Evolutionary conservation across 345 rosid genomes (phyloP), one percentile per base, ranked within the genome.

Genomic region (Xanthoceras sorbifolium): DNA sequence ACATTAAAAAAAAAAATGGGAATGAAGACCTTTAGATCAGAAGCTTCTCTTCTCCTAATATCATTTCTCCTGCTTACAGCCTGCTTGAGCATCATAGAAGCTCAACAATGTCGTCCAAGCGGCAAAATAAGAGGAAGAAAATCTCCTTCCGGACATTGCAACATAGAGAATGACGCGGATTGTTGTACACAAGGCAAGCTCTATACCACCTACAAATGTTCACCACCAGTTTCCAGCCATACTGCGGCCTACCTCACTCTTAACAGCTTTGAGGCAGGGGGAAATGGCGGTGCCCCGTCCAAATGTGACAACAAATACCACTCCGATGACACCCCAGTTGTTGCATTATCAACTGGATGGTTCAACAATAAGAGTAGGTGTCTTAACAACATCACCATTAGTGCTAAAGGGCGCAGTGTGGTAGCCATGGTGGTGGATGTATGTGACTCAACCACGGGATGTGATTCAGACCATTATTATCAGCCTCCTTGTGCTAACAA

Each of bases 331-430:
- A 42, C 29, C 11, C 79, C 70, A 0, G 69, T 81, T 6, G 80
- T 81, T 11, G 84, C 82, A 31, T 69, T 84, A 31, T 78, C 84
- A n/a, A 74, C 84, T 0, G 83, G 85, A 40, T 84, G 86, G 84
- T 78, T 67, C 38, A 23, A 72, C 54, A 40, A 76, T 4, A 63
- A n/a, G 31, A 69, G 44, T 1, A 77, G 85, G 60, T 82, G 86
- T 59, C 67, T 63, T 9, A 38, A 69, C 34, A 77, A 79, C 26
- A 83, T 83, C n/a, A 70, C 48, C 34, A 64, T 83, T 8, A 7
- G 36, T 1, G 85, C 80, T 4, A 84, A 84, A 15, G 82, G 84
- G 26, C 75, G 29, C 26, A 64, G 67, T 17, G 80, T 71, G 1
- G 50, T 26, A 63, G 85, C 81, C 9, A 79, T 44, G 86, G 82